Evolutionary conservation across 495 filamentous ascomycete species (phyloP).

Genomic region (Alectoria sarmentosa): DNA sequence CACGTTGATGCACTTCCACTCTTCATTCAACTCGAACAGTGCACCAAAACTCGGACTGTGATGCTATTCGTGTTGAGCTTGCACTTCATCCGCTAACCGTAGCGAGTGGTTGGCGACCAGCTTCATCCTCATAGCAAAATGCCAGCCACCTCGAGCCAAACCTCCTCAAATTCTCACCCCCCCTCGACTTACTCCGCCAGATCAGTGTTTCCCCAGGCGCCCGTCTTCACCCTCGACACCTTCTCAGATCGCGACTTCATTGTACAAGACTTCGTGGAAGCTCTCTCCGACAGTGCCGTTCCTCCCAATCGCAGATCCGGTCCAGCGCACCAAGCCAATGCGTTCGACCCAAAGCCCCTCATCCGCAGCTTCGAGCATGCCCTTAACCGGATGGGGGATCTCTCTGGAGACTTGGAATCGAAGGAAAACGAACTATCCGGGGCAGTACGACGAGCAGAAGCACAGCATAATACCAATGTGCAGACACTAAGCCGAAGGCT

Average conservation of each 20-base stretch:
- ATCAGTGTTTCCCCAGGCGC: slow-evolving; percentile 68
- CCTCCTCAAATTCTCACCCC: slow-evolving; percentile 23
- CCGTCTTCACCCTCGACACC: slow-evolving; percentile 76
- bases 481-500: slow-evolving; percentile 79
- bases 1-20: background rate
- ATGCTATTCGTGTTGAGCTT: background rate
- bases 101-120: background rate
- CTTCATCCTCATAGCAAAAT: slow-evolving; percentile 6
- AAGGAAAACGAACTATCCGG: slow-evolving; percentile 85
- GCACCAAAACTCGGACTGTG: background rate
- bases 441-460: slow-evolving; percentile 83
- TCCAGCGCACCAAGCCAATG: slow-evolving; percentile 46
- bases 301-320: slow-evolving; percentile 69
- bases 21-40: background rate
- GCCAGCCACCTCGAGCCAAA: slow-evolving; percentile 21
- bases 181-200: slow-evolving; percentile 38
- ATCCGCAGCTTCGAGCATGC: slow-evolving; percentile 94
- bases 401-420: slow-evolving; percentile 79
- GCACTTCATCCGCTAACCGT: background rate
- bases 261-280: slow-evolving; percentile 93
- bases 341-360: slow-evolving; percentile 95
- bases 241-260: slow-evolving; percentile 89
- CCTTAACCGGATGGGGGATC: slow-evolving; percentile 63
- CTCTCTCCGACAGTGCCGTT: slow-evolving; percentile 77
- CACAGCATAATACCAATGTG: slow-evolving; percentile 82